Conservation (phyloP, 2,329 filamentous ascomycete species). For the Alternaria tenuissima region DNA sequence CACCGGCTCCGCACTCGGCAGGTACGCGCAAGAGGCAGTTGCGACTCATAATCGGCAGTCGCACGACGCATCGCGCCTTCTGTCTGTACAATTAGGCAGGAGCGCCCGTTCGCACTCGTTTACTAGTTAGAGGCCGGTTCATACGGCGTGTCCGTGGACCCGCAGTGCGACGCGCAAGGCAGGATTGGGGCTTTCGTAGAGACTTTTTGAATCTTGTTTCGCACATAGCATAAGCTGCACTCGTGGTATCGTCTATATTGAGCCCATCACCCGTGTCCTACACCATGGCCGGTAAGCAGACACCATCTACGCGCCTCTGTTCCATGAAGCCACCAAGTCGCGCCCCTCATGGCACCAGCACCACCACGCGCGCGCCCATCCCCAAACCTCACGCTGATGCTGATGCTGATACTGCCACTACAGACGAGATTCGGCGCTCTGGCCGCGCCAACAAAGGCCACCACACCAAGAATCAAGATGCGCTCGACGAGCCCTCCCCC, state of each 20-base stretch:
- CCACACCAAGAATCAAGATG: constrained; percentile 85
- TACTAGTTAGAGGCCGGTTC: constrained; percentile 39
- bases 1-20: constrained; percentile 26
- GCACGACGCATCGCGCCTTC: constrained; percentile 29
- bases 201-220: constrained; percentile 49
- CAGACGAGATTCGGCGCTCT: constrained; percentile 89
- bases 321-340: constrained; percentile 6
- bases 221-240: constrained; percentile 44
- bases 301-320: constrained; percentile 31
- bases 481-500: constrained; percentile 46
- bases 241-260: constrained; percentile 39
- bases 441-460: constrained; percentile 97
- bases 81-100: constrained; percentile 25
- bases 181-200: constrained; percentile 43
- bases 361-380: constrained; percentile 19
- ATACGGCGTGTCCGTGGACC: constrained; percentile 28
- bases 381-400: constrained; percentile 17
- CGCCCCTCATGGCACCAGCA: constrained; percentile 11
- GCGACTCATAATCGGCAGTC: constrained; percentile 29
- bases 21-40: constrained; percentile 33
- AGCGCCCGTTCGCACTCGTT: constrained; percentile 28
- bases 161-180: constrained; percentile 29
- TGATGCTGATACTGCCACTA: constrained; percentile 33
- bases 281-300: constrained; percentile 70
- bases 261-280: constrained; percentile 40